Evolutionary conservation across 2,329 filamentous ascomycete species (phyloP).

Genomic region (Cladophialophora exuberans): DNA sequence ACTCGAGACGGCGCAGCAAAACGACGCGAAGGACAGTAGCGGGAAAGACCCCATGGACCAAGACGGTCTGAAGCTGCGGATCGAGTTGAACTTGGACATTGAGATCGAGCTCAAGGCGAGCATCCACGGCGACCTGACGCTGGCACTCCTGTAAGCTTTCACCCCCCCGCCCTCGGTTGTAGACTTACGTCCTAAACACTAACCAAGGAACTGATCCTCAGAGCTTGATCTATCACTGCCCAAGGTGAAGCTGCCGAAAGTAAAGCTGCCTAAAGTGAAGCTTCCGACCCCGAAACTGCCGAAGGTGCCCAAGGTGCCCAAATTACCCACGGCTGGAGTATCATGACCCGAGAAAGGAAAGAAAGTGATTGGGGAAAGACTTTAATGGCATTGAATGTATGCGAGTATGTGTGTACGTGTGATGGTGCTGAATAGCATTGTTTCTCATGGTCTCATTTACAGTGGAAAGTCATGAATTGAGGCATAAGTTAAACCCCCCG

Average conservation of each 20-base stretch:
- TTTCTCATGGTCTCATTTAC: background rate
- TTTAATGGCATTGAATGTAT: no score
- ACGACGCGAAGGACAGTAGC: constrained; percentile 50
- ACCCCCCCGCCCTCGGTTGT: background rate
- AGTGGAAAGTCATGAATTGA: no score
- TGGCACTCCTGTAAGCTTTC: constrained; percentile 71
- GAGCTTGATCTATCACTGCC: constrained; percentile 29
- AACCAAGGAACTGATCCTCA: constrained; percentile 31
- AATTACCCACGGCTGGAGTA: constrained; percentile 15
- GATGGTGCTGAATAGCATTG: background rate
- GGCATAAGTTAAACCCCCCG: no score
- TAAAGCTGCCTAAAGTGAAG: constrained; percentile 9
- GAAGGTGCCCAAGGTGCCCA: constrained; percentile 16
- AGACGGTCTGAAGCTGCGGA: constrained; percentile 62
- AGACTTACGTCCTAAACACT: constrained; percentile 23
- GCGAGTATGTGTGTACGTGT: background rate
- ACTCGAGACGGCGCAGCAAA: constrained; percentile 43
- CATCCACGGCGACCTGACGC: constrained; percentile 80
- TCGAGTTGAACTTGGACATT: constrained; percentile 79
- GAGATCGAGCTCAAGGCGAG: constrained; percentile 85
- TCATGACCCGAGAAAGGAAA: constrained; percentile 7
- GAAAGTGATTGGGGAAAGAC: no score
- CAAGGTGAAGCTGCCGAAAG: constrained; percentile 29
- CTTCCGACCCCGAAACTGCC: constrained; percentile 26
- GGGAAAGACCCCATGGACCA: constrained; percentile 44